Conservation (phyloP, 2,329 filamentous ascomycete species). For the Calonectria naviculata region DNA sequence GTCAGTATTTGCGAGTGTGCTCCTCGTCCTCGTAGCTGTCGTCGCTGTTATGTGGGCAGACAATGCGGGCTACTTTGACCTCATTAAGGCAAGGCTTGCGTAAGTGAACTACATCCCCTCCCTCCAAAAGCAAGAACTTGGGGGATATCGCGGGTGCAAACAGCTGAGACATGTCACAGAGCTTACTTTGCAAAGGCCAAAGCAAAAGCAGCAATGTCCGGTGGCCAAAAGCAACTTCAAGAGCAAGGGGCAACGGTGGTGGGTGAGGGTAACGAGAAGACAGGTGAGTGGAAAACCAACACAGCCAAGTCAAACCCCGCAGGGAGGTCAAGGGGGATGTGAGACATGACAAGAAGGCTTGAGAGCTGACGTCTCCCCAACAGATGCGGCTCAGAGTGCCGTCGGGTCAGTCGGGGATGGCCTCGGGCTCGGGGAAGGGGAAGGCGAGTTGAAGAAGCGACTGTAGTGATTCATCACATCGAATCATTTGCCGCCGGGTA, state of each 20-base stretch:
- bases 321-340: background rate
- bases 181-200: conserved; percentile 16
- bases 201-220: conserved; percentile 1
- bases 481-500: background rate
- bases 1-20: background rate
- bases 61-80: conserved; percentile 9
- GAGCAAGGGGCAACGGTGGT: conserved; percentile 1
- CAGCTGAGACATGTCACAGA: conserved; percentile 19
- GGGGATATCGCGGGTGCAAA: background rate
- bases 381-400: conserved; percentile 9
- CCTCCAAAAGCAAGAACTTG: background rate
- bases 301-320: background rate
- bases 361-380: conserved; percentile 7
- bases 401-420: conserved; percentile 15
- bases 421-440: conserved; percentile 2
- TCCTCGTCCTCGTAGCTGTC: background rate
- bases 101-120: conserved; percentile 4
- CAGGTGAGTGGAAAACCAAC: conserved; percentile 1
- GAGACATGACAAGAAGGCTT: conserved; percentile 6
- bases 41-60: conserved; percentile 13
- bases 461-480: conserved; percentile 1
- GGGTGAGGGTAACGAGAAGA: conserved; percentile 7
- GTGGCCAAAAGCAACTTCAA: conserved; percentile 9
- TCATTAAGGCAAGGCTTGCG: conserved; percentile 10
- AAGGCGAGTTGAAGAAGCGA: conserved; percentile 12